Conservation (phyloP, 768 basidiomycete species). For the Suillus discolor region DNA sequence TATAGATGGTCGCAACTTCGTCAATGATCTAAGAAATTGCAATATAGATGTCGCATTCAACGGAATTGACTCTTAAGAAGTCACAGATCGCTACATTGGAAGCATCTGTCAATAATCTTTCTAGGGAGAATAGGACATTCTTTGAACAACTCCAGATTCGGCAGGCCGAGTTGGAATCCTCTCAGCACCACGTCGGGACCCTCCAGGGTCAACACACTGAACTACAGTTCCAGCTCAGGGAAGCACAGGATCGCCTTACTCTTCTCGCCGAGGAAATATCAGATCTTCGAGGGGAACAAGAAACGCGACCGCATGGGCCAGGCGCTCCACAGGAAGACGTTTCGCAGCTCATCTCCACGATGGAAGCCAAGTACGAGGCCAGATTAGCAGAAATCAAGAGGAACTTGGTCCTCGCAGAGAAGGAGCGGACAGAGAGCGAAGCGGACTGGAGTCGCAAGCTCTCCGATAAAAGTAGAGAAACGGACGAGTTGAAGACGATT, state of each 20-base stretch:
- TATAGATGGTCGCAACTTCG: not conserved
- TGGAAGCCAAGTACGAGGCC: conserved; percentile 76
- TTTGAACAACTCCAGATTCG: conserved; percentile 88
- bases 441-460: conserved; percentile 89
- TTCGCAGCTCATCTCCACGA: conserved; percentile 69
- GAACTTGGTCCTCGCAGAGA: conserved; percentile 66
- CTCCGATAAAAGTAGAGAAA: conserved; percentile 73
- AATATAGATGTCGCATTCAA: conserved; percentile 62
- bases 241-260: conserved; percentile 70
- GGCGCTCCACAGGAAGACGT: conserved; percentile 61
- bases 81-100: conserved; percentile 73
- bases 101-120: conserved; percentile 64
- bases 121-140: conserved; percentile 72
- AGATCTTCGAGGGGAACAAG: conserved; percentile 64
- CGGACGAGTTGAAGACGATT: conserved; percentile 67
- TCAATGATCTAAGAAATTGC: conserved; percentile 11
- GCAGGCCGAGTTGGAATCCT: conserved; percentile 89
- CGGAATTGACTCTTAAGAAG: conserved; percentile 63
- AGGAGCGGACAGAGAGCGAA: conserved; percentile 85
- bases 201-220: conserved; percentile 82
- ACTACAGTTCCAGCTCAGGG: conserved; percentile 83
- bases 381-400: conserved; percentile 72
- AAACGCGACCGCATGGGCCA: conserved; percentile 43
- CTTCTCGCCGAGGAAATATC: conserved; percentile 72
- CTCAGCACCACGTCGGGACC: conserved; percentile 72